Evolutionary conservation across 345 rosid genomes (phyloP).

Genomic region (Camelina laxa): DNA sequence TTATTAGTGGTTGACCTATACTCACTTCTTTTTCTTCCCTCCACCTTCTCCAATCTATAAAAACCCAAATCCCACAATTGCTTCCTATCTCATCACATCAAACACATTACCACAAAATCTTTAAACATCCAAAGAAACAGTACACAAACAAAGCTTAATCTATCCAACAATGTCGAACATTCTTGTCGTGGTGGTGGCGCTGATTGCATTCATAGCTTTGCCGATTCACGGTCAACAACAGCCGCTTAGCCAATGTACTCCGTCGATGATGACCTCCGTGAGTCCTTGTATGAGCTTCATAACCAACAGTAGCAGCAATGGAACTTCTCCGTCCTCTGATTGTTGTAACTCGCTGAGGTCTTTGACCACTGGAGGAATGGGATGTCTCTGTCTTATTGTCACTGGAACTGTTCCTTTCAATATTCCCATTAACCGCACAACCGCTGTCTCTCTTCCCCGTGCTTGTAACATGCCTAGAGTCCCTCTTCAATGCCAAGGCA

Average conservation of each 20-base stretch:
- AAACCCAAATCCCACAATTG: constrained; percentile 23
- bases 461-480: constrained; percentile 85
- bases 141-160: constrained; percentile 11
- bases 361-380: constrained; percentile 62
- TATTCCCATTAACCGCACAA: constrained; percentile 72
- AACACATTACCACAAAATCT: constrained; percentile 6
- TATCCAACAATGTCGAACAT: constrained; percentile 29
- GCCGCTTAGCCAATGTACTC: constrained; percentile 57
- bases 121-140: background rate
- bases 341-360: constrained; percentile 71
- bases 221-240: constrained; percentile 55
- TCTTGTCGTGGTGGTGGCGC: background rate
- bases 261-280: constrained; percentile 56
- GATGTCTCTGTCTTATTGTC: constrained; percentile 72
- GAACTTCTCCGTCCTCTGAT: constrained; percentile 60
- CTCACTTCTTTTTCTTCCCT: constrained; percentile 36
- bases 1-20: constrained; percentile 44
- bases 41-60: constrained; percentile 38
- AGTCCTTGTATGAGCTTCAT: constrained; percentile 73
- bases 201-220: constrained; percentile 35
- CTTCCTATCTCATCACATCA: constrained; percentile 30
- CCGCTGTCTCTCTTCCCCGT: constrained; percentile 82
- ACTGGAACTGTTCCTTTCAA: constrained; percentile 73
- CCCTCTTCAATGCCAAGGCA: constrained; percentile 82
- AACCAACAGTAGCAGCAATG: constrained; percentile 63